A percentile compares a stretch with the other conserved stretches of the same genome.
phyloP scores from a whole-genome alignment of 2,329 filamentous ascomycete genomes.

The Microdochium paspali region DNA sequence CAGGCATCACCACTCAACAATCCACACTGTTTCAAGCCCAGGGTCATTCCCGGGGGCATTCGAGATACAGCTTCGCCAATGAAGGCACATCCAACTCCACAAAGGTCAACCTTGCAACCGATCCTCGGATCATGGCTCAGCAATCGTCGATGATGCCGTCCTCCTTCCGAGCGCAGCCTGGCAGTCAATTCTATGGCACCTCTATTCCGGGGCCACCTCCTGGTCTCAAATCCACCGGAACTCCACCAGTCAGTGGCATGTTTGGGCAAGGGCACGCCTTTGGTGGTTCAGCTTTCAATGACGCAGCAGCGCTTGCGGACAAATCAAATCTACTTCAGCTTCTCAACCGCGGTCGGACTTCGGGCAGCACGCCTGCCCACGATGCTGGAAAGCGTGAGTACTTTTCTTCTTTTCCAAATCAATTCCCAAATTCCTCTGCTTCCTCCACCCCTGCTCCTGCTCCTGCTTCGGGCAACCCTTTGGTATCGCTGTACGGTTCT shows the following conservation, averaged over 20 bases:
- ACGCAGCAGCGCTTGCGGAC: conserved; percentile 54
- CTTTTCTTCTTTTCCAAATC: conserved; percentile 84
- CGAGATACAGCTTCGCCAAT: conserved; percentile 79
- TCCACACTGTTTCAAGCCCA: conserved; percentile 45
- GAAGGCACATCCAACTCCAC: conserved; percentile 55
- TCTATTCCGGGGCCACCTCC: conserved; percentile 90
- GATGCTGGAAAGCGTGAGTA: conserved; percentile 98
- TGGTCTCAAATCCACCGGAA: conserved; percentile 88
- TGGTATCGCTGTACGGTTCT: conserved; percentile 84
- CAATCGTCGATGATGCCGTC: conserved; percentile 81
- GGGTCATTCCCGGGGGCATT: conserved; percentile 73
- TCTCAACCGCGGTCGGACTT: conserved; percentile 63
- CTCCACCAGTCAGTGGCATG: conserved; percentile 70
- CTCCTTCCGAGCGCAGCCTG: conserved; percentile 47
- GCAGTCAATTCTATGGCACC: conserved; percentile 68
- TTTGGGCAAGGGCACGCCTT: conserved; percentile 86
- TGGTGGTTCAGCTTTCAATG: conserved; percentile 60
- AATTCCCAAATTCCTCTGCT: conserved; percentile 67
- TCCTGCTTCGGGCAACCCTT: conserved; percentile 74
- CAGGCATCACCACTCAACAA: conserved; percentile 43
- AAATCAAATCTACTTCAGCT: conserved; percentile 63
- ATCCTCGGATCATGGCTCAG: conserved; percentile 73
- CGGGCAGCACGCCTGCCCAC: conserved; percentile 61
- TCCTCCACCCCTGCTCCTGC: conserved; percentile 79
- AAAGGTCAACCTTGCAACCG: conserved; percentile 67